A percentile compares a stretch with the other conserved stretches of the same genome.
phyloP scores from a whole-genome alignment of 2,329 filamentous ascomycete species.

The Neurospora sp. region DNA sequence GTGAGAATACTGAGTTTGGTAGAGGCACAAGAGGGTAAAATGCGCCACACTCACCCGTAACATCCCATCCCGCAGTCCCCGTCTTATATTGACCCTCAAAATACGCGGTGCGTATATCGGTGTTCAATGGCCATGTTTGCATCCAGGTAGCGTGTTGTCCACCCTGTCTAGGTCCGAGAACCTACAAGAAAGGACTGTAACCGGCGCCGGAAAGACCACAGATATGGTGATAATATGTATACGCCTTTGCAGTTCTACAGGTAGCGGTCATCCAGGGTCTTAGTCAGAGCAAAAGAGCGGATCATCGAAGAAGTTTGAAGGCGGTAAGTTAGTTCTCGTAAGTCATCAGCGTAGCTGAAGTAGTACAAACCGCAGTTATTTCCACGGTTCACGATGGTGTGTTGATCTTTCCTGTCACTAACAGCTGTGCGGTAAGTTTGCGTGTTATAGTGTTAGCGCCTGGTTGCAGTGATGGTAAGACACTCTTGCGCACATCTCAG shows the following conservation, averaged over 20 bases:
- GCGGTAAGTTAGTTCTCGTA: neutral
- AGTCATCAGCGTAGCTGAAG: neutral
- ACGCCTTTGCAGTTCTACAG: neutral
- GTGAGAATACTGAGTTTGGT: neutral
- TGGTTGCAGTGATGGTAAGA: neutral
- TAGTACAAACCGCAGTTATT: neutral
- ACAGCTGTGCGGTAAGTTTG: neutral
- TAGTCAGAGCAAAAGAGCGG: neutral
- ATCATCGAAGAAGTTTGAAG: neutral
- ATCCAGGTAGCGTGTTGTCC: neutral
- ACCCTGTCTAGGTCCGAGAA: neutral
- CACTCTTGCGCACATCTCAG: neutral
- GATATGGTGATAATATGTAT: neutral
- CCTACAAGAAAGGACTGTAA: neutral
- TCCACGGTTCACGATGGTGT: neutral
- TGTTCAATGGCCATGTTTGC: neutral
- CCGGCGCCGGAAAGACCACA: neutral
- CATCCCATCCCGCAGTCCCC: neutral
- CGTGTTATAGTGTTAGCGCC: neutral
- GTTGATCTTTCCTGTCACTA: neutral
- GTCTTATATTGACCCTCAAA: neutral
- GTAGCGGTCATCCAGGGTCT: neutral
- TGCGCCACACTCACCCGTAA: neutral
- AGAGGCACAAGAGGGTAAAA: neutral
- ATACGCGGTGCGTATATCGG: neutral